These are phyloP conservation scores for Pseudogymnoascus sp. DNA, from an alignment of 2,329 filamentous ascomycete genomes.

Conservation along the genomic window DNA sequence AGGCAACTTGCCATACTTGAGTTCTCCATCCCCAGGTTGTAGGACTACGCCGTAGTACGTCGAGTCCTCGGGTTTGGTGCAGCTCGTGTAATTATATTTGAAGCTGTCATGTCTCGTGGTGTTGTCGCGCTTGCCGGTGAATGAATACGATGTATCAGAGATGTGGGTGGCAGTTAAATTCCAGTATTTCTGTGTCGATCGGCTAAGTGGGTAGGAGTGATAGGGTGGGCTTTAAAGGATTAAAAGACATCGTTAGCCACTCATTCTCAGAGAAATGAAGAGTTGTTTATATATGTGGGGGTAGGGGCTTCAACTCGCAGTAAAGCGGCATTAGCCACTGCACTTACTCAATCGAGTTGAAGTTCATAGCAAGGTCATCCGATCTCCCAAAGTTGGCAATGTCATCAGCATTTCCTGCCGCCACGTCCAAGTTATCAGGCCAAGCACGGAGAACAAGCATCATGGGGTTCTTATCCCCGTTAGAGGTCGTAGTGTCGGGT, in stretches of 20 bases:
- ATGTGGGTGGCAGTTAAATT: not conserved
- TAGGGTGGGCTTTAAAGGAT: not conserved
- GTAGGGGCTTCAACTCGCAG: not conserved
- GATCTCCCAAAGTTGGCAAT: not conserved
- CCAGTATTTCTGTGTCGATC: not conserved
- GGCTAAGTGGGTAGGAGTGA: not conserved
- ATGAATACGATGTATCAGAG: not conserved
- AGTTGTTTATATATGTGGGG: not conserved
- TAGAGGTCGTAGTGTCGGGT: not conserved
- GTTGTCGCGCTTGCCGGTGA: not conserved
- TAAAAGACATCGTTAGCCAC: not conserved
- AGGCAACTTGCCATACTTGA: not conserved
- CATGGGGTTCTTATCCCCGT: not conserved
- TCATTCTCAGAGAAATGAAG: not conserved
- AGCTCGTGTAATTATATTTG: not conserved
- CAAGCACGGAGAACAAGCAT: not conserved
- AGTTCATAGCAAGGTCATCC: not conserved
- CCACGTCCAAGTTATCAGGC: not conserved
- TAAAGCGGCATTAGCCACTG: not conserved
- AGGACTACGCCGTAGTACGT: not conserved
- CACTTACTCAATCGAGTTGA: not conserved
- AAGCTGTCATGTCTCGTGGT: not conserved
- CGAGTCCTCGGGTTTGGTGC: not conserved
- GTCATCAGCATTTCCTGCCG: not conserved
- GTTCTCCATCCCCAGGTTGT: not conserved